Evolutionary conservation across 148 eudicot genomes (phyloP).

Genomic region (Simmondsia chinensis): DNA sequence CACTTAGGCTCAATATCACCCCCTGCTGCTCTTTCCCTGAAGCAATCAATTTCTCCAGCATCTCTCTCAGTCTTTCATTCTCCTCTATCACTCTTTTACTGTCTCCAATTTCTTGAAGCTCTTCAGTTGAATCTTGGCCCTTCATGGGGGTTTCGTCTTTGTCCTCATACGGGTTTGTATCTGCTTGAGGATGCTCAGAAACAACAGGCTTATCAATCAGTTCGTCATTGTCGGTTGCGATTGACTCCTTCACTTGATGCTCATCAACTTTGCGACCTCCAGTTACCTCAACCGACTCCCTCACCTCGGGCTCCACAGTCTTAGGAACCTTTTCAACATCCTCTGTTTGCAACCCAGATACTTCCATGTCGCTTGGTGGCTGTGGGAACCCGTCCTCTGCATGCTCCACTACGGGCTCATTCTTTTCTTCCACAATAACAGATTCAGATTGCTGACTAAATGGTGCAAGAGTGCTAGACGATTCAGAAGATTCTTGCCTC

Average conservation of each 20-base stretch:
- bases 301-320: too few species aligned
- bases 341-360: background rate
- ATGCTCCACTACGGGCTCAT: background rate
- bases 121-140: background rate
- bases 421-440: background rate
- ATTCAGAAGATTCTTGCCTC: background rate
- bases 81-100: slow-evolving; percentile 34
- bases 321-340: background rate
- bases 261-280: too few species aligned
- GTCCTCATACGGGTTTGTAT: background rate
- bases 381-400: background rate
- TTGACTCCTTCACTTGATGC: background rate
- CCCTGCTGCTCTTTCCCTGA: slow-evolving; percentile 54
- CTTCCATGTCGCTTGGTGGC: background rate
- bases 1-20: slow-evolving; percentile 39
- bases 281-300: too few species aligned
- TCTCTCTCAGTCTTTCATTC: slow-evolving; percentile 44
- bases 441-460: background rate
- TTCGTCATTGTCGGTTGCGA: background rate
- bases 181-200: background rate
- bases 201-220: background rate
- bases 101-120: background rate
- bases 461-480: background rate
- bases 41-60: slow-evolving; percentile 44
- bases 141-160: background rate